phyloP scores from a whole-genome alignment of 2,329 filamentous ascomycete species.

The Fusarium cyanostomum region DNA sequence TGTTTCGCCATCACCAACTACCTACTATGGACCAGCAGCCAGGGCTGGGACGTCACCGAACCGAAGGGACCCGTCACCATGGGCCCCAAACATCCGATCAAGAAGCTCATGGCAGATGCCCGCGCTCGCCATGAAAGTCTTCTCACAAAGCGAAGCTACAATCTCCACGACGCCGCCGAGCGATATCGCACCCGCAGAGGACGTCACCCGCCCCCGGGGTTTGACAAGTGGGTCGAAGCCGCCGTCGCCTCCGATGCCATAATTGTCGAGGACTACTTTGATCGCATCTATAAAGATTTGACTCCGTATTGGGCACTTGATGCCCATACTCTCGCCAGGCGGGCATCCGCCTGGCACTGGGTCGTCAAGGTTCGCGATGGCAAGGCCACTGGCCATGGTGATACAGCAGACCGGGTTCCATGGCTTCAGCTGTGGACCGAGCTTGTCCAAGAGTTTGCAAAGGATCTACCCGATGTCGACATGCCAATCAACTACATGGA shows the following conservation, averaged over 20 bases:
- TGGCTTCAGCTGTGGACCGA: constrained; percentile 60
- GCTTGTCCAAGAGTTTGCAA: constrained; percentile 61
- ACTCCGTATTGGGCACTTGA: constrained; percentile 69
- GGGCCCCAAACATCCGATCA: constrained; percentile 58
- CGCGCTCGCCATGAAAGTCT: constrained; percentile 54
- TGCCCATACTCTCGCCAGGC: constrained; percentile 49
- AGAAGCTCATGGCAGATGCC: constrained; percentile 58
- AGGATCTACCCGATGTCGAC: constrained; percentile 69
- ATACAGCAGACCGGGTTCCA: constrained; percentile 52
- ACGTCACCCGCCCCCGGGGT: constrained; percentile 71
- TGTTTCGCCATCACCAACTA: constrained; percentile 45
- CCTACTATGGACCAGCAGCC: constrained; percentile 44
- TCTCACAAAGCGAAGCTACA: constrained; percentile 57
- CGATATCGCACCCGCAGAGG: constrained; percentile 66
- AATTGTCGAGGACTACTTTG: constrained; percentile 70
- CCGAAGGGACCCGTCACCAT: constrained; percentile 38
- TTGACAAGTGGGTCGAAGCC: constrained; percentile 67
- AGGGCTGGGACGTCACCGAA: constrained; percentile 40
- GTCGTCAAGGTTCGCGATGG: constrained; percentile 60
- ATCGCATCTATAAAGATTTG: constrained; percentile 71
- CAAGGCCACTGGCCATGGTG: constrained; percentile 51
- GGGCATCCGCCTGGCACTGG: constrained; percentile 56
- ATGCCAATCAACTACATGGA: constrained; percentile 73
- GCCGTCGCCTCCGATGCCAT: constrained; percentile 62
- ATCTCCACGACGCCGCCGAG: constrained; percentile 61